phyloP scores from a whole-genome alignment of 495 filamentous ascomycete species.

The Podospora pseudocomata region DNA sequence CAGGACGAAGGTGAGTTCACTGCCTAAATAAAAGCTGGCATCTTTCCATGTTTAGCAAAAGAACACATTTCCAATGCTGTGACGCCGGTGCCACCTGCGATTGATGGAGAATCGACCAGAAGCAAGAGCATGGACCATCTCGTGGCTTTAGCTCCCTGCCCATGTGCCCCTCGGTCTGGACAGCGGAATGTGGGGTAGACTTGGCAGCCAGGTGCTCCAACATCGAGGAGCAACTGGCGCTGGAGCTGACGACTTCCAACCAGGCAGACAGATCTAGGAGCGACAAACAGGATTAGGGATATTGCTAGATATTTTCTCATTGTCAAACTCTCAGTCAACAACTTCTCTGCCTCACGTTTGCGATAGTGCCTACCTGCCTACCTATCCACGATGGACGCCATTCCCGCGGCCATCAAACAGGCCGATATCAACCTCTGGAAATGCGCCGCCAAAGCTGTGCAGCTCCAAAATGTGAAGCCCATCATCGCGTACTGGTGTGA shows the following conservation, averaged over 20 bases:
- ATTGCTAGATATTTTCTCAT: neutral
- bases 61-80: slow-evolving; percentile 35
- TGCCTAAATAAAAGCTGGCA: slow-evolving; percentile 32
- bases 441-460: slow-evolving; percentile 75
- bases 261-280: neutral
- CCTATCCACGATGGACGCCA: slow-evolving; percentile 41
- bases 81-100: slow-evolving; percentile 23
- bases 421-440: slow-evolving; percentile 66
- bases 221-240: neutral
- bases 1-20: neutral
- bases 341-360: neutral
- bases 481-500: slow-evolving; percentile 96
- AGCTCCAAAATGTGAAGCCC: slow-evolving; percentile 80
- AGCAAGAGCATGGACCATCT: slow-evolving; percentile 17
- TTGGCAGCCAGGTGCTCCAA: neutral
- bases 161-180: slow-evolving; percentile 10
- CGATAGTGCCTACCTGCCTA: slow-evolving; percentile 49
- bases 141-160: slow-evolving; percentile 27
- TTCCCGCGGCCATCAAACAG: slow-evolving; percentile 71
- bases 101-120: slow-evolving; percentile 22
- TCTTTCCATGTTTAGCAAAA: slow-evolving; percentile 39
- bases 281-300: neutral
- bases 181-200: neutral
- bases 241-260: neutral
- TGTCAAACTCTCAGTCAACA: neutral